Base-by-base conservation (phyloP, 2,329 filamentous ascomycete species). In the Ascochyta lentis region DNA sequence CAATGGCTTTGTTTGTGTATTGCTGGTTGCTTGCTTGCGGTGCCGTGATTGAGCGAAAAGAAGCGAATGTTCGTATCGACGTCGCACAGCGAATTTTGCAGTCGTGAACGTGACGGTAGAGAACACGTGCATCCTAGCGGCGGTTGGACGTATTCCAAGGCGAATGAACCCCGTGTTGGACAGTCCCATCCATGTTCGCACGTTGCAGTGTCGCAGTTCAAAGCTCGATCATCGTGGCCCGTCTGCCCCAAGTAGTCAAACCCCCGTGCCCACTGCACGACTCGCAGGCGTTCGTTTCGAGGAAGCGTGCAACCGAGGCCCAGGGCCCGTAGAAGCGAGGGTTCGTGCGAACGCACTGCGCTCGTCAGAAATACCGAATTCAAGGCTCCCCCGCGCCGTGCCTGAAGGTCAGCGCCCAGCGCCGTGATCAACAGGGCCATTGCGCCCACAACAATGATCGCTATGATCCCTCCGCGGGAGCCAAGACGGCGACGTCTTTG, bases 351-450 rank as follows among this genome's bases (percentile, higher is more conserved):
- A 26, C 26, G 35, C 35, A 39, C 44, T 6, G n/a, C n/a, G 31
- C 48, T 50, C 39, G 39, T 37, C n/a, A 9, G 22, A 38, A 37
- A 38, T 38, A 42, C 40, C 33, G 15, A 44, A 38, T 44, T 15
- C 16, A 16, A 23, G 9, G 23, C 24, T 8, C 19, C 7, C 29
- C 23, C 19, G 6, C n/a, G 6, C 27, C 35, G 47, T 43, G 10
- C 26, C 47, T 50, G 47, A 15, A 26, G 22, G 29, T 23, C 31
- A 12, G n/a, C 3, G 7, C n/a, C 9, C 7, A 3, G 26, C 19
- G 16, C 24, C 40, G 33, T 39, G 33, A 38, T 44, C 40, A 38
- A 16, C 40, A 33, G 33, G 40, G 39, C 31, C 16, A 15, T 22
- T n/a, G 16, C 16, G 16, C 12, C 27, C 37, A 3, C 23, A 4